Evolutionary conservation across 2,329 filamentous ascomycete genomes (phyloP).

Genomic region (Alternaria viburni): DNA sequence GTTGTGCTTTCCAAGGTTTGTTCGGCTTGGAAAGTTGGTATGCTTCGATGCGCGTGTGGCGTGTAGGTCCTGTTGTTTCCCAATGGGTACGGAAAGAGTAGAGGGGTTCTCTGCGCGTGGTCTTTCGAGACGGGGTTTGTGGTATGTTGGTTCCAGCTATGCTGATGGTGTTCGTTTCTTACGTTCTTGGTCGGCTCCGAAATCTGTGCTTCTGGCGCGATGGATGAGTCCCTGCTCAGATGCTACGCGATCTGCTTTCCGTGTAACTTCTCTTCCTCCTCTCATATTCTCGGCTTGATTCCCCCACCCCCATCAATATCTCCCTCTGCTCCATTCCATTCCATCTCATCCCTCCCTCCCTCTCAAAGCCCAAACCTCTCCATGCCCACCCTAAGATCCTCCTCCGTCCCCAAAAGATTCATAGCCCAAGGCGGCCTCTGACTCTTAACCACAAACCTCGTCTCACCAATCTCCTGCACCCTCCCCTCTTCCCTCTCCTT

Average conservation of each 20-base stretch:
- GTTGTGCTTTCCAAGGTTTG: background rate
- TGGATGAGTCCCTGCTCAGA: background rate
- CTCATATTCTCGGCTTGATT: background rate
- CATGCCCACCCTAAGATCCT: constrained; percentile 63
- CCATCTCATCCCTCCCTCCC: background rate
- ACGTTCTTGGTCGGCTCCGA: background rate
- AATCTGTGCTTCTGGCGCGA: background rate
- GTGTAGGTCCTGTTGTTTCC: background rate
- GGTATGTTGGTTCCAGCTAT: background rate
- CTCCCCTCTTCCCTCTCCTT: constrained; percentile 13
- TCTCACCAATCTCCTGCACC: constrained; percentile 13
- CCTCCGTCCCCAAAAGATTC: constrained; percentile 78
- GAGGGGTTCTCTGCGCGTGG: background rate
- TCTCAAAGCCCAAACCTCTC: constrained; percentile 31
- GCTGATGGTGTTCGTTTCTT: background rate
- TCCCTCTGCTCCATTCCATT: background rate
- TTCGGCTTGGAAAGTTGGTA: accelerated
- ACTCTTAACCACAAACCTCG: constrained; percentile 62
- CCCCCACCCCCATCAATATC: background rate
- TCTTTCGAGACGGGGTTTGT: background rate
- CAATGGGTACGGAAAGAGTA: accelerated
- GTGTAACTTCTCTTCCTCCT: background rate
- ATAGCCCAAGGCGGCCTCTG: constrained; percentile 76
- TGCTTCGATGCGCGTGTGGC: background rate
- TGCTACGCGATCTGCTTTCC: background rate